Evolutionary conservation across 2,329 filamentous ascomycete species (phyloP), one percentile per base, ranked within the genome.

Genomic region (Akanthomyces uredinophilus): DNA sequence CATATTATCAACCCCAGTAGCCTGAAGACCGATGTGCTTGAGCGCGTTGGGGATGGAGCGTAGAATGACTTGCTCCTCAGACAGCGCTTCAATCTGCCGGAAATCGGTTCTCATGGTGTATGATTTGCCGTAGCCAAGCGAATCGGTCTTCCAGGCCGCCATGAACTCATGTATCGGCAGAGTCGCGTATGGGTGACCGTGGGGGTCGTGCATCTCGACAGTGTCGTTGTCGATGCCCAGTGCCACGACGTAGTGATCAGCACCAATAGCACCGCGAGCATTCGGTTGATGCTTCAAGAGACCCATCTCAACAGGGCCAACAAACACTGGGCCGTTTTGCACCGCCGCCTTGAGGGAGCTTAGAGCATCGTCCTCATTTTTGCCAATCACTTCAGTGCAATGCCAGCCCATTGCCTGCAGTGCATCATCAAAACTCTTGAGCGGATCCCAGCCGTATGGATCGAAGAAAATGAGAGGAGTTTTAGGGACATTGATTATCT

Each of bases 221-320:
- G 22, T 41, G 8, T 56, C 35, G 24, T 64, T 57, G 18, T 62
- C 52, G 13, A 63, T 47, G 16, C 53, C 22, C 1, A 65, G 54
- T 18, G 65, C 60, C 18, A 66, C 65, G 27, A 66, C 63, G 53
- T 66, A 66, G 41, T 66, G 65, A 29, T 66, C 65, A 11, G 65
- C 65, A 18, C 65, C 64, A 14, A 66, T 64, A 1, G 65, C 50
- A 3, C 65, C 65, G 2, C 55, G 62, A 16, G 52, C 61, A 18
- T 44, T 64, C 7, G 64, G 65, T 20, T 65, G 63, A 41, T 66
- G 61, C 18, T 53, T 54, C 37, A 66, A 50, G 24, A 62, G 60
- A 27, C 65, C 65, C 65, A 66, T 66, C 50, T 66, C 65, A 13
- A 66, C 41, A 5, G 65, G 65, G 11, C 64, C 65, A 35, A 66